phyloP scores from a whole-genome alignment of 176 grass and related monocot species.

The Eragrostis curvula region DNA sequence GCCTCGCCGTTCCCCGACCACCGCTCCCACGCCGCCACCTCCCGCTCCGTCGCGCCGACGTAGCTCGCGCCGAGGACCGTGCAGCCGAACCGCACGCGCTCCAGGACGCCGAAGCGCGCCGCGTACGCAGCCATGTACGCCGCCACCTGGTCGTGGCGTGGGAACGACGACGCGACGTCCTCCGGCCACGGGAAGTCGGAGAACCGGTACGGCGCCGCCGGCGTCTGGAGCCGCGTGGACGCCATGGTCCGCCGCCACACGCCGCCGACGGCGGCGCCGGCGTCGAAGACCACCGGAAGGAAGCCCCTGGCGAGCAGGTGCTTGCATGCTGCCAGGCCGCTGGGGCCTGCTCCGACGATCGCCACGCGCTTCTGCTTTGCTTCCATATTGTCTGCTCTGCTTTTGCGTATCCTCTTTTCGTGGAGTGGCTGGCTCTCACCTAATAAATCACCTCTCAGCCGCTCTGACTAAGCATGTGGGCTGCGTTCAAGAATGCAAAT shows the following conservation, averaged over 20 bases:
- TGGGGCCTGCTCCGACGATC: slow-evolving; percentile 68
- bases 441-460: too few species aligned
- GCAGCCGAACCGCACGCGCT: slow-evolving; percentile 46
- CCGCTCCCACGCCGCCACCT: slow-evolving; percentile 55
- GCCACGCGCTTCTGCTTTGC: slow-evolving; percentile 48
- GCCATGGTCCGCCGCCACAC: slow-evolving; percentile 61
- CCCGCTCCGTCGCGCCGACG: slow-evolving; percentile 30
- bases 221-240: slow-evolving; percentile 65
- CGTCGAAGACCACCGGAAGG: slow-evolving; percentile 59
- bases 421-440: background rate
- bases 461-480: background rate
- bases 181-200: slow-evolving; percentile 67
- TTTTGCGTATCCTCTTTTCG: background rate
- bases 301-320: slow-evolving; percentile 55
- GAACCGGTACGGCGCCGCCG: slow-evolving; percentile 51
- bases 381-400: slow-evolving; percentile 23
- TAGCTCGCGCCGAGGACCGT: slow-evolving; percentile 47
- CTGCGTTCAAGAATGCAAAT: background rate
- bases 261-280: slow-evolving; percentile 42
- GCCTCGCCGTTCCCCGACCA: slow-evolving; percentile 71
- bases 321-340: slow-evolving; percentile 71
- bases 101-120: slow-evolving; percentile 50
- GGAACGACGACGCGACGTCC: background rate
- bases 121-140: slow-evolving; percentile 57
- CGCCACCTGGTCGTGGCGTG: slow-evolving; percentile 48